These are phyloP conservation scores for Phytophthora macrochlamydospora DNA, from an alignment of 352 stramenopile species.

Conservation along the genomic window DNA sequence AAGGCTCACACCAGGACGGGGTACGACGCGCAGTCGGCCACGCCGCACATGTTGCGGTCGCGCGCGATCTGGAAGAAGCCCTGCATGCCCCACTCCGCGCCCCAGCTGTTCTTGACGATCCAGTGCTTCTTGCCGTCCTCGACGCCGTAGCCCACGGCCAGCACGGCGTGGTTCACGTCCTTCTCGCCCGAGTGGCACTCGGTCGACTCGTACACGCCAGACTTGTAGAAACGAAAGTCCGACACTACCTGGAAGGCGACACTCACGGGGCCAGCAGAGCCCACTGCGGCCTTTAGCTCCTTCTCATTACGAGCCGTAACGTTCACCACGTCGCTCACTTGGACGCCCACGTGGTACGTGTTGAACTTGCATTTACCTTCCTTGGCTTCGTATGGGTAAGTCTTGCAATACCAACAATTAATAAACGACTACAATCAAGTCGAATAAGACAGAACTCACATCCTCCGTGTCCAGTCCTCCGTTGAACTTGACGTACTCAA, in stretches of 20 bases:
- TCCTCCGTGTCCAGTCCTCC: slow-evolving; percentile 84
- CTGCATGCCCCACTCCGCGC: slow-evolving; percentile 90
- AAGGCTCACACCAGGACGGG: slow-evolving; percentile 56
- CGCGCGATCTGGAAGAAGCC: slow-evolving; percentile 97
- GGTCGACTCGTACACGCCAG: slow-evolving; percentile 87
- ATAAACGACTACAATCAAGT: background rate
- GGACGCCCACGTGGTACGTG: slow-evolving; percentile 64
- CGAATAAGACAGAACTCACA: slow-evolving; percentile 20
- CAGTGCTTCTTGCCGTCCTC: slow-evolving; percentile 91
- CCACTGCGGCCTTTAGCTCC: slow-evolving; percentile 75
- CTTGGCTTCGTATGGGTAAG: slow-evolving; percentile 81
- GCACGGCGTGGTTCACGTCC: slow-evolving; percentile 93
- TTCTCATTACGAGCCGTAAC: slow-evolving; percentile 83
- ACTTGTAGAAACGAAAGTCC: slow-evolving; percentile 91
- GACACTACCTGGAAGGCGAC: slow-evolving; percentile 89
- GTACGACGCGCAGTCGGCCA: slow-evolving; percentile 89
- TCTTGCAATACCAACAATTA: slow-evolving; percentile 18
- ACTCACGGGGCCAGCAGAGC: slow-evolving; percentile 70
- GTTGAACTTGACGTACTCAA: slow-evolving; percentile 95
- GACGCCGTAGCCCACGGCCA: slow-evolving; percentile 97
- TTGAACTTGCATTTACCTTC: slow-evolving; percentile 86
- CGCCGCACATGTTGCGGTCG: slow-evolving; percentile 89
- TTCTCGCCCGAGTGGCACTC: slow-evolving; percentile 80
- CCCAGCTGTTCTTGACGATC: slow-evolving; percentile 99
- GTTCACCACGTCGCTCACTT: slow-evolving; percentile 85